Evolutionary conservation across 2,329 filamentous ascomycete genomes (phyloP).

Genomic region (Xylaria sp.): DNA sequence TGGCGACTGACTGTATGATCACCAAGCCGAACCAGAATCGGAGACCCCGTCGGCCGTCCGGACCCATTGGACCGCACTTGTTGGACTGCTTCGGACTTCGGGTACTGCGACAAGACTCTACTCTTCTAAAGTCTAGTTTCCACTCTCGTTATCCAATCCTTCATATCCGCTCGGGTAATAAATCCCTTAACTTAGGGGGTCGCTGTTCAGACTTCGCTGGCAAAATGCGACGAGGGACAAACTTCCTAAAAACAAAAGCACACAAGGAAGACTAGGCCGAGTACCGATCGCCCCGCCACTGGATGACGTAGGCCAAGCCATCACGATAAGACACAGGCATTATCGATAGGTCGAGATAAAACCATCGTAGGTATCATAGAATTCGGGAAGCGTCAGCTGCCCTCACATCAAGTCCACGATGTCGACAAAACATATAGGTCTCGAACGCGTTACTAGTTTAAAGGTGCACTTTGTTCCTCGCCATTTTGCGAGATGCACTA

Average conservation of each 20-base stretch:
- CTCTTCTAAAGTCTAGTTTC: not conserved
- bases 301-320: not conserved
- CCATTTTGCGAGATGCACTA: slow-evolving; percentile 1
- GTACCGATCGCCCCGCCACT: not conserved
- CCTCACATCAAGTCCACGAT: not conserved
- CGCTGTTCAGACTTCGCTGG: no score
- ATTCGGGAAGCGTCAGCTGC: no score
- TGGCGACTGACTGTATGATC: no score
- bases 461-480: slow-evolving; percentile 18
- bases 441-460: not conserved
- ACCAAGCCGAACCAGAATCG: not conserved
- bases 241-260: not conserved
- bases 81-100: no score
- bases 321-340: not conserved
- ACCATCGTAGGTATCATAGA: not conserved
- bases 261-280: not conserved
- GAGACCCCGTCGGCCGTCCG: no score
- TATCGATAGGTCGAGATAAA: slow-evolving; percentile 8
- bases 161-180: not conserved
- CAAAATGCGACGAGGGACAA: not conserved
- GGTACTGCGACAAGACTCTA: not conserved
- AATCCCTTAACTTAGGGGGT: no score
- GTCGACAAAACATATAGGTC: not conserved
- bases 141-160: no score
- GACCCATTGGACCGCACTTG: no score